These are phyloP conservation scores for Nakaseomyces kungkrabaensis DNA, from an alignment of 1,139 yeast species.

Conservation along the genomic window DNA sequence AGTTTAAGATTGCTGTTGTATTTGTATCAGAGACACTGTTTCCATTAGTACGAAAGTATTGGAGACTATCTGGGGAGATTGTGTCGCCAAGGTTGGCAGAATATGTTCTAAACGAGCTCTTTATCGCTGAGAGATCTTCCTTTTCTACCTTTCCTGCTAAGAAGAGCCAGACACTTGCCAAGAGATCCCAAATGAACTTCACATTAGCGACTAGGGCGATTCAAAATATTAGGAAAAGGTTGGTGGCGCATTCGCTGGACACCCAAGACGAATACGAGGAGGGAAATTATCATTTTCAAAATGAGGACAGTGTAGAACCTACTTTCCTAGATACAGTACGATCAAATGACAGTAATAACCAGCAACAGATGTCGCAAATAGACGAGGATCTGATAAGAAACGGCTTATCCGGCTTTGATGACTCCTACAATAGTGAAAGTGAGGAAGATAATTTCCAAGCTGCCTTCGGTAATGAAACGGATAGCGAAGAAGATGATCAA, in stretches of 20 bases:
- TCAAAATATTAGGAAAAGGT: constrained; percentile 58
- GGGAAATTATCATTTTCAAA: constrained; percentile 23
- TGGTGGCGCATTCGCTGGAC: constrained; percentile 56
- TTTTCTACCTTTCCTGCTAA: background rate
- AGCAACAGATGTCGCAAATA: background rate
- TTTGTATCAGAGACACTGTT: constrained; percentile 47
- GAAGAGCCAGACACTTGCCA: constrained; percentile 34
- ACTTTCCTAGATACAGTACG: constrained; percentile 3
- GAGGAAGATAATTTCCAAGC: background rate
- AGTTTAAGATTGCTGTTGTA: constrained; percentile 64
- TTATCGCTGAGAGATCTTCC: constrained; percentile 22
- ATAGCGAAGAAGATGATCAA: constrained; percentile 2
- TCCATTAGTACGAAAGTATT: constrained; percentile 67
- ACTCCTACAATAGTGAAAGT: background rate
- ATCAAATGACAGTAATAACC: background rate
- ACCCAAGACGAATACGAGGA: constrained; percentile 29
- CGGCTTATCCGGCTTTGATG: background rate
- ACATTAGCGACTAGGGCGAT: constrained; percentile 71
- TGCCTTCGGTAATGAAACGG: constrained; percentile 5
- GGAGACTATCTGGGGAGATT: constrained; percentile 98
- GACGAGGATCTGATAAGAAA: background rate
- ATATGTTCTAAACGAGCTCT: constrained; percentile 57
- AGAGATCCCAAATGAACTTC: constrained; percentile 46
- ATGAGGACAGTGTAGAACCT: background rate
- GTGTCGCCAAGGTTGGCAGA: constrained; percentile 84